Conservation (phyloP, 805 yeast genomes). For the Saturnispora saitoi region DNA sequence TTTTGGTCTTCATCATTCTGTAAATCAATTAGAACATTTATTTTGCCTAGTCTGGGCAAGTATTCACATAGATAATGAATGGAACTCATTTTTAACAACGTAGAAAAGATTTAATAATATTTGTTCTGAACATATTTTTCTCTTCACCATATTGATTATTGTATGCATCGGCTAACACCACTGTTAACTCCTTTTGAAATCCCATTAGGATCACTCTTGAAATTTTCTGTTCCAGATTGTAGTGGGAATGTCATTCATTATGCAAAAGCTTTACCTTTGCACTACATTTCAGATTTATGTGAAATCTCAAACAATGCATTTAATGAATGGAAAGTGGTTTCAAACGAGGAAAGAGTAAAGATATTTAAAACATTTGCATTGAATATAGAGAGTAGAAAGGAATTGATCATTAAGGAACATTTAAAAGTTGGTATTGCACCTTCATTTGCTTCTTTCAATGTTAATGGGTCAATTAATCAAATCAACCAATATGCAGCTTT, state of each 20-base stretch:
- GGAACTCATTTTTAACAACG: background rate
- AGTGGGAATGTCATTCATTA: background rate
- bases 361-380: conserved; percentile 11
- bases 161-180: background rate
- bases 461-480: conserved; percentile 24
- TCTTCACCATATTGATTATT: background rate
- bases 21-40: background rate
- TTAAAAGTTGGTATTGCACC: conserved; percentile 29
- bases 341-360: conserved; percentile 9
- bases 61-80: conserved; percentile 2
- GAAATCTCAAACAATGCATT: conserved; percentile 15
- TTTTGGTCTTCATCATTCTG: too few species aligned
- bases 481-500: conserved; percentile 25
- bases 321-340: conserved; percentile 14
- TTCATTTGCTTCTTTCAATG: conserved; percentile 20
- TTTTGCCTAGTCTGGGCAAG: conserved; percentile 5
- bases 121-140: background rate
- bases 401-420: conserved; percentile 19
- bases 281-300: background rate
- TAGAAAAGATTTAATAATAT: background rate
- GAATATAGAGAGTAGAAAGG: conserved; percentile 12
- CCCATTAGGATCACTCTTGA: background rate
- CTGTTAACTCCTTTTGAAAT: background rate
- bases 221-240: background rate
- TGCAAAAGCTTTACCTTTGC: background rate